Evolutionary conservation across 768 basidiomycete genomes (phyloP).

Genomic region (Suillus tomentosus): DNA sequence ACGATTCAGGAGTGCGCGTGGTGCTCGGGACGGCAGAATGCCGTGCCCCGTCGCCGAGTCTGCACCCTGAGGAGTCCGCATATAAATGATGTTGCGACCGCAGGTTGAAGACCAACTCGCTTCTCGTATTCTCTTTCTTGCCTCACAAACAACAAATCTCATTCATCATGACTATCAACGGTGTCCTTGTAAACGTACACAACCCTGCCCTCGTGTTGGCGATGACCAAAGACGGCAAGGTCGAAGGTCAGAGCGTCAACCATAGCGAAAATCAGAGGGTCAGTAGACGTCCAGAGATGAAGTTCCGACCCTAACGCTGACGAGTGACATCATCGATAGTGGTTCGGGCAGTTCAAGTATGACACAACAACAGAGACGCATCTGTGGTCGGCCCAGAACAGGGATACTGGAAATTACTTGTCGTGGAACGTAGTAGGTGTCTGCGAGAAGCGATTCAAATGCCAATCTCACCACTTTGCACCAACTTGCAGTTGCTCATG

Average conservation of each 20-base stretch:
- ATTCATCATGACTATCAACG: neutral
- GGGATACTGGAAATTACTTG: neutral
- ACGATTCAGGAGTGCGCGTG: neutral
- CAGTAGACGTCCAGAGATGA: neutral
- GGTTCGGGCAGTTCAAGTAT: neutral
- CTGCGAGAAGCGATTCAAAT: neutral
- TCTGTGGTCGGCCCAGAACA: neutral
- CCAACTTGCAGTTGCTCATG: neutral
- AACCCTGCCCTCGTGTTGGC: neutral
- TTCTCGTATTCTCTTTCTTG: neutral
- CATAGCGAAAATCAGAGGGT: neutral
- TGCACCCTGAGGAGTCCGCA: neutral
- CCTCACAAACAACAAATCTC: neutral
- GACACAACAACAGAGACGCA: rapidly evolving
- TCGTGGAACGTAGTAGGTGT: neutral
- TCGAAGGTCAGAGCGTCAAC: neutral
- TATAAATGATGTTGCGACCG: neutral
- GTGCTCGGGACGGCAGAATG: neutral
- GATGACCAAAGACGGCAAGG: neutral
- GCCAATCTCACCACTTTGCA: neutral
- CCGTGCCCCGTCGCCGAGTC: neutral
- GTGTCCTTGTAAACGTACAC: neutral
- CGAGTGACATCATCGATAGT: neutral
- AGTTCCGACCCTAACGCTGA: neutral
- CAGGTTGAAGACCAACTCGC: neutral